These are phyloP conservation scores for Suhomyces vadensis DNA, from an alignment of 805 yeast genomes.

Conservation along the genomic window DNA sequence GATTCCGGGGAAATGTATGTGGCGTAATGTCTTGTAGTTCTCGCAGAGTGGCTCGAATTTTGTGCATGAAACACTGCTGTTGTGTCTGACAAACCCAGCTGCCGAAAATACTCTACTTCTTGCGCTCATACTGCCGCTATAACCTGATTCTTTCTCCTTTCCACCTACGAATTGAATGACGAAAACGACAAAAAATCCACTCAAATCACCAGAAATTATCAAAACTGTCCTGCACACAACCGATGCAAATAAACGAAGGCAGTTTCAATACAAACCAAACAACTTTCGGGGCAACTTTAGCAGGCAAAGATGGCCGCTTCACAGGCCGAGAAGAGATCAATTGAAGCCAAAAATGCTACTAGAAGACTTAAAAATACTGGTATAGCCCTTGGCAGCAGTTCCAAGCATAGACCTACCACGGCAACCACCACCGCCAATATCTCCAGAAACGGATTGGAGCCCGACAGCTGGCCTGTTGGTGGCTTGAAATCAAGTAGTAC, in stretches of 20 bases:
- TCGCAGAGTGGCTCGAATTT: conserved; percentile 34
- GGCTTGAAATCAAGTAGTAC: conserved; percentile 1
- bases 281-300: too few species aligned
- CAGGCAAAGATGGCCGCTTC: neutral
- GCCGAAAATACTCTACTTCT: neutral
- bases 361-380: conserved; percentile 2
- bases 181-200: neutral
- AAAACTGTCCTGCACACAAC: conserved; percentile 1
- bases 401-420: conserved; percentile 6
- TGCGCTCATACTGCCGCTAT: neutral
- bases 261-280: too few species aligned
- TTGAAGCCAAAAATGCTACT: neutral
- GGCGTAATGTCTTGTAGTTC: conserved; percentile 37
- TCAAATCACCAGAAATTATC: neutral
- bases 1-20: conserved; percentile 44
- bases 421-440: conserved; percentile 7
- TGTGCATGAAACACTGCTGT: conserved; percentile 11
- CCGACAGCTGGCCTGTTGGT: neutral
- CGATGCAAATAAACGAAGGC: too few species aligned
- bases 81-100: neutral
- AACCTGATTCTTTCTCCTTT: too few species aligned
- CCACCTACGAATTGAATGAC: neutral
- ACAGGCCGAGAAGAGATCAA: neutral
- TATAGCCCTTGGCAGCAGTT: neutral
- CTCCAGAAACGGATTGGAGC: conserved; percentile 1